Evolutionary conservation across 768 basidiomycete genomes (phyloP).

Genomic region (Lentinula boryana): DNA sequence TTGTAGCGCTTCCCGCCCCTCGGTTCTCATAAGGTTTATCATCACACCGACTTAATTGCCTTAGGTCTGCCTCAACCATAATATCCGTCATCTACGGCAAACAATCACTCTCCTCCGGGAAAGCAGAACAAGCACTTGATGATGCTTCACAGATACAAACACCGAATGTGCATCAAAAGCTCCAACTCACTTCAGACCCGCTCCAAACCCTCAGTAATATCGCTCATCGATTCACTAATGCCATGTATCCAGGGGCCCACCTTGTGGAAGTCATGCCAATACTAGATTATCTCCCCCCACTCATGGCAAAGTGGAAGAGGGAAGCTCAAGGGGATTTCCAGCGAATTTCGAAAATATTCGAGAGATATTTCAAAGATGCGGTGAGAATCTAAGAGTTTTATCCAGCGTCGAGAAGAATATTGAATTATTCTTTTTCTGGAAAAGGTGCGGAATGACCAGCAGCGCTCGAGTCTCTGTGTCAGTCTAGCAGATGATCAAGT

Average conservation of each 20-base stretch:
- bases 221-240: background rate
- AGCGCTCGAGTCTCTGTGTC: background rate
- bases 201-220: background rate
- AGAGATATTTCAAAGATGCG: background rate
- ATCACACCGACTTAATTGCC: background rate
- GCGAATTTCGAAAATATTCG: background rate
- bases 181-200: background rate
- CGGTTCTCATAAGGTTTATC: background rate
- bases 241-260: slow-evolving; percentile 1
- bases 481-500: background rate
- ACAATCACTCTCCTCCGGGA: background rate
- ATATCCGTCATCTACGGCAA: slow-evolving; percentile 1
- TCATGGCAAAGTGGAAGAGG: background rate
- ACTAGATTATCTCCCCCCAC: background rate
- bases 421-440: too few relatives aligned
- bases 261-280: background rate
- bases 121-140: background rate
- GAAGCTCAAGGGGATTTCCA: background rate
- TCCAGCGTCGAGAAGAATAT: background rate
- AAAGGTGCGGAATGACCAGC: background rate
- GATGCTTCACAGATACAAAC: background rate
- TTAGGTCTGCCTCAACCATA: background rate
- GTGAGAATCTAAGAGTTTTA: background rate
- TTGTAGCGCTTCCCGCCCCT: background rate
- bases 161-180: background rate